A percentile compares a stretch with the other conserved stretches of the same genome.
Conservation (phyloP, 176 grass and related monocot genomes). For the Hyparrhenia diplandra region DNA sequence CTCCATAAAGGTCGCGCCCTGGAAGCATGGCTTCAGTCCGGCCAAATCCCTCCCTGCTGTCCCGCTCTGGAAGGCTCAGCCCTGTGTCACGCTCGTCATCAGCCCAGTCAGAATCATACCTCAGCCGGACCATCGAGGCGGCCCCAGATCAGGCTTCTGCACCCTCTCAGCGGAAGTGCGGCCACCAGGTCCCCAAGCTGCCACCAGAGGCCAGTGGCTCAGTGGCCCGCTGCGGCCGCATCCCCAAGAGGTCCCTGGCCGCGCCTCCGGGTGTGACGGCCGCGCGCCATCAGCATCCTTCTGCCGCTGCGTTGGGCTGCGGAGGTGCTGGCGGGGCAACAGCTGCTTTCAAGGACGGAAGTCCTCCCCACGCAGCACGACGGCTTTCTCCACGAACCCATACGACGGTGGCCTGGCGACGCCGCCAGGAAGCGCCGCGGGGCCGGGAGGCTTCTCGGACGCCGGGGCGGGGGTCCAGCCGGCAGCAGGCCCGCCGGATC, state of each 20-base stretch:
- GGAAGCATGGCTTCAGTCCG: slow-evolving; percentile 41
- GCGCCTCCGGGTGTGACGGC: slow-evolving; percentile 19
- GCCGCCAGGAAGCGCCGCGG: slow-evolving; percentile 18
- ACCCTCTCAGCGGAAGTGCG: slow-evolving; percentile 32
- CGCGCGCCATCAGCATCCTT: slow-evolving; percentile 48
- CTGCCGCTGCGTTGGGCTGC: slow-evolving; percentile 41
- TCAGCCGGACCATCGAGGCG: slow-evolving; percentile 48
- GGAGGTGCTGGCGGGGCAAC: slow-evolving; percentile 35
- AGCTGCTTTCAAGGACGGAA: slow-evolving; percentile 81
- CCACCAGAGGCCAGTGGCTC: slow-evolving; percentile 30
- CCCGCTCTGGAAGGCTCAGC: slow-evolving; percentile 70
- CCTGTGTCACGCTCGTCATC: slow-evolving; percentile 94
- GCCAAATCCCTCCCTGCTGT: slow-evolving; percentile 53
- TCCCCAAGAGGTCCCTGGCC: slow-evolving; percentile 47
- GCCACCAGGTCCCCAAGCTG: slow-evolving; percentile 9
- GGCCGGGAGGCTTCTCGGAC: slow-evolving; percentile 39
- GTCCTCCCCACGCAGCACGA: slow-evolving; percentile 84
- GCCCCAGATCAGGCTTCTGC: slow-evolving; percentile 48
- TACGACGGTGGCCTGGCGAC: slow-evolving; percentile 21
- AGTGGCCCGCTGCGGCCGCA: slow-evolving; percentile 60
- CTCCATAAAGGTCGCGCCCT: slow-evolving; percentile 34
- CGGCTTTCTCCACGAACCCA: slow-evolving; percentile 58
- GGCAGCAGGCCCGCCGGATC: slow-evolving; percentile 46
- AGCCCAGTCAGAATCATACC: slow-evolving; percentile 88
- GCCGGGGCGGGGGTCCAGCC: slow-evolving; percentile 66